Base-by-base conservation (phyloP, 2,329 filamentous ascomycete species). In the Decorospora gaudefroyi region DNA sequence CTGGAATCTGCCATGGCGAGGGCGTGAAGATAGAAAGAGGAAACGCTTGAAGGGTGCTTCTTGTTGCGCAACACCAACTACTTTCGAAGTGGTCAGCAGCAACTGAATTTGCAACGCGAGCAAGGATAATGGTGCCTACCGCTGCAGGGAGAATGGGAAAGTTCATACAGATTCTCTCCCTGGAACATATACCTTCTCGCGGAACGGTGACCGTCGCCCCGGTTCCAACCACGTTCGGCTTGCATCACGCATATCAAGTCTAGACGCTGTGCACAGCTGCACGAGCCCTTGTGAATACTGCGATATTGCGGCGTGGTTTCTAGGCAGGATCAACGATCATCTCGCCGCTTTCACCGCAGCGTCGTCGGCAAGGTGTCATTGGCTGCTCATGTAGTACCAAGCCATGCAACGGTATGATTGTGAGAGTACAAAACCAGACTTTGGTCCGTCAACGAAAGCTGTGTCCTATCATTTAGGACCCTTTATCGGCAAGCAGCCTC, bases 1-100 rank as follows among this genome's bases (percentile, higher is more conserved):
- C 22, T 38, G 11, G 37, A 10, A 19, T 53, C 41, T 10, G 30
- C 21, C 43, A 53, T 46, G 8, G 10, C 13, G 13, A 31, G 13
- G n/a, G 4, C 9, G 22, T 21, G 17, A 8, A 6, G 21, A 29
- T n/a, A 30, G 21, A n/a, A 10, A 28, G 9, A 27, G 10, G 18
- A n/a, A n/a, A n/a, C n/a, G n/a, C n/a, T n/a, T 13, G 27, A 30
- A 16, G 12, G 16, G 22, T 17, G 16, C 6, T 16, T 17, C 10
- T 11, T 23, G 27, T 11, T 18, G 34, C 25, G 22, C 12, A 15
- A 12, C n/a, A 28, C 25, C 12, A 18, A 9, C 8, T 38, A n/a
- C n/a, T n/a, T n/a, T n/a, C 8, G 6, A 33, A 2, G 30, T 22
- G n/a, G 17, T 27, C 19, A 38, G 34, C 16, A 32, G 25, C 28